Base-by-base conservation (phyloP, 169 alveolate species). In the Babesia bigemina region DNA sequence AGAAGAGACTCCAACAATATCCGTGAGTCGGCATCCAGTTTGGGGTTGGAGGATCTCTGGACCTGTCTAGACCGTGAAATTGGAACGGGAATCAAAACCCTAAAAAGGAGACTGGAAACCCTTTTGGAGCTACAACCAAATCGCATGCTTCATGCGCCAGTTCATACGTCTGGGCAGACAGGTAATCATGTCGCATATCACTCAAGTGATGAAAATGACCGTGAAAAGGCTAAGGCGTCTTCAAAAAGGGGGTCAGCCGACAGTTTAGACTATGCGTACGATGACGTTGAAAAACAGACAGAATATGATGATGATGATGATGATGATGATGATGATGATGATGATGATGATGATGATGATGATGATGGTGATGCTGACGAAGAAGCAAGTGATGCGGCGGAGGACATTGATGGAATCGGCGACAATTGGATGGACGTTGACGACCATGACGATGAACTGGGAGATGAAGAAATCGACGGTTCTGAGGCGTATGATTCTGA, bases 41-140 rank as follows among this genome's bases (percentile, higher is more conserved):
- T 81, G 60, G 88, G 75, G 44, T 36, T 81, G 60, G 65, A 81
- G 2, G 83, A 81, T 21, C 79, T 81, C 53, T 81, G 88, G 88
- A 63, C 62, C 13, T 57, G 24, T 61, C 63, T 60, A 29, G 83
- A 62, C 39, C 50, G 60, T 16, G 77, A 81, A 63, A 39, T 67
- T 44, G 48, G 50, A n/a, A 29, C 56, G 7, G 65, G 39, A 14
- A 67, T 67, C n/a, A 22, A 50, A 33, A 52, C 58, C 6, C 66
- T 67, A 56, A 67, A 33, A 22, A 29, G n/a, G 19, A 26, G 56
- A 24, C 45, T 67, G 22, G 65, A 67, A 24, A 17, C 63, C 4
- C 13, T 47, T 16, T 24, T 67, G 21, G 47, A 9, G 14, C 10
- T 65, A 53, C 67, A 26, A 12, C 76, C 76, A 2, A 21, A 53